Conservation (phyloP, 768 basidiomycete genomes). For the Pleurotus pulmonarius region DNA sequence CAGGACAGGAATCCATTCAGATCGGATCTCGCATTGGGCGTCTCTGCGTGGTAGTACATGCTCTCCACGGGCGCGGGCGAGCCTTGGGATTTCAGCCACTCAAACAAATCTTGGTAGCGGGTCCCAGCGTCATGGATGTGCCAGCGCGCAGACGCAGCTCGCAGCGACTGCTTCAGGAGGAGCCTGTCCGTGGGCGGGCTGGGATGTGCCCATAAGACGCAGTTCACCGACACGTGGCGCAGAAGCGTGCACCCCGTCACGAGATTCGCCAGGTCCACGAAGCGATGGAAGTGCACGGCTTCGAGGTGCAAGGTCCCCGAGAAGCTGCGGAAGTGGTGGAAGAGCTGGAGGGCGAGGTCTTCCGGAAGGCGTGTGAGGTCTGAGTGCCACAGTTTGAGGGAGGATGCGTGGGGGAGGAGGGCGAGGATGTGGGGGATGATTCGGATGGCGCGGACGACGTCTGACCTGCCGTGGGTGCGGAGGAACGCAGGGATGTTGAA, state of each 20-base stretch:
- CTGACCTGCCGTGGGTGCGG: not conserved
- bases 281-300: constrained; percentile 3
- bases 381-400: not conserved
- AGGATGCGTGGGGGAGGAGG: not conserved
- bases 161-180: not conserved
- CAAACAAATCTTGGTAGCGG: not conserved
- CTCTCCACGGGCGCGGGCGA: not conserved
- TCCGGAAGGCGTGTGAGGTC: constrained; percentile 1
- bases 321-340: not conserved
- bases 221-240: not conserved
- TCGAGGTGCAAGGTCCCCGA: not conserved
- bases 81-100: not conserved
- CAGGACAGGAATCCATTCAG: not conserved
- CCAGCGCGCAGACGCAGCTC: not conserved
- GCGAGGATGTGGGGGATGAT: not conserved
- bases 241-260: not conserved
- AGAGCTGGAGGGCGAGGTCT: constrained; percentile 2
- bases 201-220: constrained; percentile 1
- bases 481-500: not conserved
- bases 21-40: not conserved
- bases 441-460: constrained; percentile 2
- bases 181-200: not conserved
- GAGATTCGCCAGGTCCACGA: not conserved
- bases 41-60: constrained; percentile 2
- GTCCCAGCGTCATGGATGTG: not conserved